Evolutionary conservation across 2,329 filamentous ascomycete genomes (phyloP), one percentile per base, ranked within the genome.

Genomic region (Aspergillus uvarum): DNA sequence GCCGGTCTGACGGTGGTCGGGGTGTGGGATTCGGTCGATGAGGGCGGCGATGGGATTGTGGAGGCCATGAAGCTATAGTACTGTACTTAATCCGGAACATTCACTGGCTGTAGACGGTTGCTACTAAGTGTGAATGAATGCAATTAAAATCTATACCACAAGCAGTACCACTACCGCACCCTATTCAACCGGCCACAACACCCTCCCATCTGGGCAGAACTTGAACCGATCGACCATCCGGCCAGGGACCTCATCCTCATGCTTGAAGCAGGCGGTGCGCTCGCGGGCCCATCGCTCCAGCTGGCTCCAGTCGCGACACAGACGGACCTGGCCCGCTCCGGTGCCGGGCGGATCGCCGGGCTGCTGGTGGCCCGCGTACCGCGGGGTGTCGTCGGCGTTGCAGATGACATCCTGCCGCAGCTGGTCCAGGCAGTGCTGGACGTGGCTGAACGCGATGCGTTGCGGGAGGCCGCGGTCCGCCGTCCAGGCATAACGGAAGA

Each of bases 1-100:
- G 55, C 47, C 2, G 59, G 51, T 6, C 24, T 58, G 11, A 44
- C 19, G 42, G 22, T 60, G 2, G 42, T 57, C 6, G n/a, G 32
- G 38, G n/a, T 60, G 8, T 57, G 58, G 58, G 54, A 57, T 26
- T 22, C 58, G 16, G 11, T 19, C 19, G 49, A 54, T 14, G 54
- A 60, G n/a, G 58, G 54, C 8, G 58, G 52, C 3, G 58, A 60
- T 47, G 54, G 54, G 35, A 57, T 60, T 49, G 24, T 57, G 16
- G 48, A 54, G 38, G 54, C 42, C 35, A 35, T 54, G 19, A 60
- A 49, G 42, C 8, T 29, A 12, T 58, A 35, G 47, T 16, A n/a
- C 31, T 22, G 22, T 22, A 22, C 22, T 22, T 22, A 22, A 2
- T 22, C 22, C 22, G 3, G 22, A 22, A 3, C 2, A 3, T 3